Evolutionary conservation across 768 basidiomycete species (phyloP), one percentile per base, ranked within the genome.

Genomic region (Cystofilobasidium capitatum): DNA sequence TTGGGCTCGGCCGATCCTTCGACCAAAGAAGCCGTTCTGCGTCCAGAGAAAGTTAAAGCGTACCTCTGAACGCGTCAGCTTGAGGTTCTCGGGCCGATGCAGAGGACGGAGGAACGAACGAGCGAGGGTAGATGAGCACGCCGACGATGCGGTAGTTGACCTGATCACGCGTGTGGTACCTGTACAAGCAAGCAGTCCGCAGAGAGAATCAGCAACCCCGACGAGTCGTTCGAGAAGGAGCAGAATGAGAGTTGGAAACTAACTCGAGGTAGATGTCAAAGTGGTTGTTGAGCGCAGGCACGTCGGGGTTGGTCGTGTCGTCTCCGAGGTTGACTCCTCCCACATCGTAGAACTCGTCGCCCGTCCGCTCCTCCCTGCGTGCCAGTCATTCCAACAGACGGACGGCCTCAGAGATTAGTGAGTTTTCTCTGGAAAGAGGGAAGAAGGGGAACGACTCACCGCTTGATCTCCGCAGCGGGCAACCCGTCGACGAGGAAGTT

Each of bases 401-500:
- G 22, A 12, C 42, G 42, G 42, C 22, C 13, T 12, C 42, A 44
- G 12, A 22, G 22, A 44, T 12, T 44, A 22, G 12, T 44, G 13
- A 44, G 42, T 22, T 44, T 22, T 12, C 13, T 12, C 42, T 44
- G 12, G 42, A 22, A 44, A 22, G 42, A 44, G 42, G 12, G 42
- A 44, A 44, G 42, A 12, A 22, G 42, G n/a, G 22, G 22, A 44
- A 22, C 42, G 22, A 44, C 22, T 22, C 42, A 12, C 40, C 81
- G 78, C 77, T 90, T 93, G 87, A 91, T 89, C 78, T 96, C 91
- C 20, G 90, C 89, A 8, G 88, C 89, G 2, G 93, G 94, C 35
- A 98, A 82, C 16, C 93, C 93, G 73, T 98, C 94, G 45, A 97
- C 80, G 37, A 97, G 85, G 88, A 92, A 94, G 73, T 96, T 96